Evolutionary conservation across 768 basidiomycete species (phyloP), one percentile per base, ranked within the genome.

Genomic region (Tylopilus intermedius): DNA sequence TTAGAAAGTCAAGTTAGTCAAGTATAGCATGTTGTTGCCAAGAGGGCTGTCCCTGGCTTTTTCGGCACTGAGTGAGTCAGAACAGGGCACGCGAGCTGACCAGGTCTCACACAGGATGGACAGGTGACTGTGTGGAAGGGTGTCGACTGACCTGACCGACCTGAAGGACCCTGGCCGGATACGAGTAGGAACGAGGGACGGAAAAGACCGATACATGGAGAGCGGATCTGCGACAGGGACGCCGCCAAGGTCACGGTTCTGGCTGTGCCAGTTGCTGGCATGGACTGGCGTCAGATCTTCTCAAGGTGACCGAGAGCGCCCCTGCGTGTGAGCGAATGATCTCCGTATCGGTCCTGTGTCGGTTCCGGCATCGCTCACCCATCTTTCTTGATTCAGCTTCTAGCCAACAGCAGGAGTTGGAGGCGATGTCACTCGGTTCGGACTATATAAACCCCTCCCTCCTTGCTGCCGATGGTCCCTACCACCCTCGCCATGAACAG

Each of bases 381-480:
- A 52, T 57, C 55, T 56, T 57, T 65, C 54, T 65, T 65, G 55
- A 52, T 60, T 44, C 54, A 49, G 49, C 44, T 38, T 49, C 53
- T 44, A 54, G 58, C 38, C n/a, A 30, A 30, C 30, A 30, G 30
- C 30, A 30, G 9, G 30, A 30, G 10, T 22, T 41, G 18, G 56
- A 65, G 66, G 66, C 66, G 66, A 69, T 67, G 66, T 59, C 50
- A 30, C 45, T 41, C 35, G 21, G 29, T 30, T 37, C 33, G 33
- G 40, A 53, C 30, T 61, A 68, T 71, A 62, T 71, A 70, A 70
- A 41, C 52, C 57, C 41, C 52, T 37, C 41, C 54, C 39, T 15
- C 33, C 32, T 13, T 43, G 24, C 33, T 14, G 22, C 49, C 58
- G 38, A 22, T 5, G 10, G 11, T 40, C 41, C 15, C 18, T 15